phyloP scores from a whole-genome alignment of 495 filamentous ascomycete species.

The Margaritispora aquatica region DNA sequence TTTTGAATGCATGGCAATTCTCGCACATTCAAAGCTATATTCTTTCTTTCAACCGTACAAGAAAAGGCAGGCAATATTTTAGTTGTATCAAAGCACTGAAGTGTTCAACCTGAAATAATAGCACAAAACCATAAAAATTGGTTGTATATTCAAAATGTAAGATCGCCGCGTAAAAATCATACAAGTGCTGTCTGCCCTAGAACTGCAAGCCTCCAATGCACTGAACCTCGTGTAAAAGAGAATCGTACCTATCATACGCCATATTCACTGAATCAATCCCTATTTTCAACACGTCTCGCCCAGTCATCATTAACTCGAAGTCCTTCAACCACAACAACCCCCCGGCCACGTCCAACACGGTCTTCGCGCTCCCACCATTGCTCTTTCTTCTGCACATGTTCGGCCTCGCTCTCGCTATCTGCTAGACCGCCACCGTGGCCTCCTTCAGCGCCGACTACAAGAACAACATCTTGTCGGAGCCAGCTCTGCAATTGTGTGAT shows the following conservation, averaged over 20 bases:
- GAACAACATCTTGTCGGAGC: conserved; percentile 75
- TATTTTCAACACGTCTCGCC: conserved; percentile 63
- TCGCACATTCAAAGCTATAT: no score
- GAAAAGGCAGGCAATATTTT: no score
- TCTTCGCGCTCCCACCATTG: conserved; percentile 82
- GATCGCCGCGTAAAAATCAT: conserved; percentile 15
- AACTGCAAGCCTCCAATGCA: neutral
- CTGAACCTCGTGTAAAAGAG: neutral
- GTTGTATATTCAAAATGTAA: conserved; percentile 11
- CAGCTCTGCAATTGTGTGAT: conserved; percentile 71
- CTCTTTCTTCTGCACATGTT: conserved; percentile 51
- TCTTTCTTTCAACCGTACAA: no score
- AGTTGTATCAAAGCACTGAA: no score
- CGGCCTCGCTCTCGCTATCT: conserved; percentile 80
- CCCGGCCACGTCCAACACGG: conserved; percentile 76
- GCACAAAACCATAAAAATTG: neutral
- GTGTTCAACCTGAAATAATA: no score
- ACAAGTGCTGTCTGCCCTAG: conserved; percentile 1
- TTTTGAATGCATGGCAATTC: no score
- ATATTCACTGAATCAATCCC: conserved; percentile 45
- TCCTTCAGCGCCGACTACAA: conserved; percentile 76
- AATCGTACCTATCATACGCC: neutral
- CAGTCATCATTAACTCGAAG: conserved; percentile 76
- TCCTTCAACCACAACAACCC: conserved; percentile 79
- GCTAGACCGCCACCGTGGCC: conserved; percentile 81